Evolutionary conservation across 2,329 filamentous ascomycete genomes (phyloP).

Genomic region (Aspergillus jensenii): DNA sequence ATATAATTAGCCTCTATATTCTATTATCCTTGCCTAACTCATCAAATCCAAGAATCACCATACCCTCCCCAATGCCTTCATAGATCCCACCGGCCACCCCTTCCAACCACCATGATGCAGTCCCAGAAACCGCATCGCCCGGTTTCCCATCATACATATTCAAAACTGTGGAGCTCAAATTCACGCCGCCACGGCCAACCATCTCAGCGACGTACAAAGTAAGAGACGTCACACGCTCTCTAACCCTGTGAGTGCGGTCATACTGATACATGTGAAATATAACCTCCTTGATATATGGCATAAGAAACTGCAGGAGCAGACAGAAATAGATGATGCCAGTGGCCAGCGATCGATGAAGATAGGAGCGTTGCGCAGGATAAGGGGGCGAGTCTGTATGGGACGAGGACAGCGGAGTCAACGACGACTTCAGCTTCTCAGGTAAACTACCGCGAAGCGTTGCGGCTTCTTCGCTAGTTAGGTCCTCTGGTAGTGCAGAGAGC

Average conservation of each 20-base stretch:
- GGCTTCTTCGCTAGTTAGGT: constrained; percentile 31
- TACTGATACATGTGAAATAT: constrained; percentile 57
- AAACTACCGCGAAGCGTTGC: constrained; percentile 28
- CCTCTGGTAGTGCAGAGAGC: constrained; percentile 34
- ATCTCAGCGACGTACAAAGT: constrained; percentile 55
- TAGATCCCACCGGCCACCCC: constrained; percentile 66
- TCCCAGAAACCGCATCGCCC: constrained; percentile 58
- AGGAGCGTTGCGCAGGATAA: constrained; percentile 35
- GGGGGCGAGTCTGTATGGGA: background rate
- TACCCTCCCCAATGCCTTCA: constrained; percentile 60
- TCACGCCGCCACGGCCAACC: constrained; percentile 53
- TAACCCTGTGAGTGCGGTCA: constrained; percentile 67
- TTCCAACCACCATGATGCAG: constrained; percentile 62
- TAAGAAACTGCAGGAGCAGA: constrained; percentile 58
- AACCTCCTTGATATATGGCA: constrained; percentile 61
- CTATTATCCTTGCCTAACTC: background rate
- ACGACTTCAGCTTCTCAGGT: constrained; percentile 22
- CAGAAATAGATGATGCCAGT: constrained; percentile 59
- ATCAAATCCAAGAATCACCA: constrained; percentile 45
- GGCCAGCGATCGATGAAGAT: constrained; percentile 61
- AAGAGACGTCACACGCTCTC: constrained; percentile 55
- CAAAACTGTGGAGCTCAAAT: constrained; percentile 56
- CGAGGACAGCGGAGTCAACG: constrained; percentile 5
- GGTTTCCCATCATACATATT: constrained; percentile 65
- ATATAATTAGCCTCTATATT: background rate